Evolutionary conservation across 1,139 yeast species (phyloP).

Genomic region (Yamadazyma songkhlaensis): DNA sequence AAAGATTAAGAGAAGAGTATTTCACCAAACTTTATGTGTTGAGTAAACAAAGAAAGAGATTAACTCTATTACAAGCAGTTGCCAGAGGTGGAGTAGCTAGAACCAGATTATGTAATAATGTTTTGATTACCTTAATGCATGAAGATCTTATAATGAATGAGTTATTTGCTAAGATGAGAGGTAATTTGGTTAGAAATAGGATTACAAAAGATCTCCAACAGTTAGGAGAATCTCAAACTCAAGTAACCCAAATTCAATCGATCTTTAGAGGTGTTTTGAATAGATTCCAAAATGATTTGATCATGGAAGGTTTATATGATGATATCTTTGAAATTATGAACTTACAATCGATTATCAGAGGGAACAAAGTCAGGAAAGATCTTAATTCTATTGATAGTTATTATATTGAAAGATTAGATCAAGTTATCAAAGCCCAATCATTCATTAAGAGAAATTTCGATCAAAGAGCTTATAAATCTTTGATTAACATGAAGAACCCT

Average conservation of each 20-base stretch:
- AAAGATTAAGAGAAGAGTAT: conserved; percentile 21
- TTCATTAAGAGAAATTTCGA: conserved; percentile 65
- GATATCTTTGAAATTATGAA: conserved; percentile 34
- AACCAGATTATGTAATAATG: conserved; percentile 41
- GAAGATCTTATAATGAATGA: conserved; percentile 36
- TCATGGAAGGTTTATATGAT: conserved; percentile 52
- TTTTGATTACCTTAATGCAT: conserved; percentile 40
- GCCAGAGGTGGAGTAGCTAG: conserved; percentile 53
- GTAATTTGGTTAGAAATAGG: conserved; percentile 34
- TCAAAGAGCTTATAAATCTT: conserved; percentile 69
- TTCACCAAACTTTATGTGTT: conserved; percentile 18
- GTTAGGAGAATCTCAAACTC: conserved; percentile 21
- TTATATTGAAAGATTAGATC: conserved; percentile 53
- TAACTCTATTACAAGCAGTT: conserved; percentile 47
- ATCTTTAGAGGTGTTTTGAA: conserved; percentile 46
- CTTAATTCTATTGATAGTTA: conserved; percentile 42
- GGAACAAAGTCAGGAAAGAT: conserved; percentile 34
- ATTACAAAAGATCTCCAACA: conserved; percentile 19
- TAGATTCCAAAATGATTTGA: conserved; percentile 49
- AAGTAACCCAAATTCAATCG: conserved; percentile 32
- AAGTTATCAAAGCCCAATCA: conserved; percentile 73
- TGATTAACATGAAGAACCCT: conserved; percentile 71
- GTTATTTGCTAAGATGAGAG: conserved; percentile 47
- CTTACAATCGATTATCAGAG: conserved; percentile 54
- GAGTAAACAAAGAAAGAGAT: conserved; percentile 10